Conservation (phyloP, 1,284 basidiomycete species). For the Fomitiporia mediterranea region DNA sequence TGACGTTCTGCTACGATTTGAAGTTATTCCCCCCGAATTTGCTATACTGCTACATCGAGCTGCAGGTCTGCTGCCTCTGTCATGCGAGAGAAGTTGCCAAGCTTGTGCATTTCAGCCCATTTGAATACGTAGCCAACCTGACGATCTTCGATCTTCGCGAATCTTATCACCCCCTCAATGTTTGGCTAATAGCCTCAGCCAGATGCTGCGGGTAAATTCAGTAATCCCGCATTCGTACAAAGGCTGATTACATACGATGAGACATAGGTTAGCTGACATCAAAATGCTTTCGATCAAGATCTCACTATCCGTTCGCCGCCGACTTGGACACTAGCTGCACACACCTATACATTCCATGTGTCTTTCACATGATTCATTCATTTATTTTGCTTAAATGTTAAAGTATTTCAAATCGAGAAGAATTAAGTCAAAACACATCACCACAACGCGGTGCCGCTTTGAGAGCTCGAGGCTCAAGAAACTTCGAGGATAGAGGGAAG, state of each 20-base stretch:
- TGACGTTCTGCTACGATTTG: background rate
- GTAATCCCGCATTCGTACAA: background rate
- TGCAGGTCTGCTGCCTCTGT: no score
- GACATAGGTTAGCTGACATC: background rate
- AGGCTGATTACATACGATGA: background rate
- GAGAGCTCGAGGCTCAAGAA: background rate
- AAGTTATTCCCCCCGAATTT: background rate
- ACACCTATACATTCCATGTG: background rate
- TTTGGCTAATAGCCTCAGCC: constrained; percentile 2
- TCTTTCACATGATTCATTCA: background rate
- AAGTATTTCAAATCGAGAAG: no score
- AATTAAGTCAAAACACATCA: background rate
- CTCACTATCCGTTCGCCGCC: constrained; percentile 4
- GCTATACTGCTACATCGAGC: no score
- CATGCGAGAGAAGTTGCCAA: background rate
- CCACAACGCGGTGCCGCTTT: background rate
- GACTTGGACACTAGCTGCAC: no score
- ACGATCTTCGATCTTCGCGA: constrained; percentile 3
- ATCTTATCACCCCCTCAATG: background rate
- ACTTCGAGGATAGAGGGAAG: background rate
- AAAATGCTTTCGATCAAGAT: background rate
- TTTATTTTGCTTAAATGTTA: no score
- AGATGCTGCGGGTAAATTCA: constrained; percentile 6
- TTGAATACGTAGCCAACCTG: background rate
- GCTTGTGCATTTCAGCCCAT: background rate